A percentile compares a stretch with the other conserved stretches of the same genome.
Conservation (phyloP, 139 green algal species). For the Pleodorina starrii region DNA sequence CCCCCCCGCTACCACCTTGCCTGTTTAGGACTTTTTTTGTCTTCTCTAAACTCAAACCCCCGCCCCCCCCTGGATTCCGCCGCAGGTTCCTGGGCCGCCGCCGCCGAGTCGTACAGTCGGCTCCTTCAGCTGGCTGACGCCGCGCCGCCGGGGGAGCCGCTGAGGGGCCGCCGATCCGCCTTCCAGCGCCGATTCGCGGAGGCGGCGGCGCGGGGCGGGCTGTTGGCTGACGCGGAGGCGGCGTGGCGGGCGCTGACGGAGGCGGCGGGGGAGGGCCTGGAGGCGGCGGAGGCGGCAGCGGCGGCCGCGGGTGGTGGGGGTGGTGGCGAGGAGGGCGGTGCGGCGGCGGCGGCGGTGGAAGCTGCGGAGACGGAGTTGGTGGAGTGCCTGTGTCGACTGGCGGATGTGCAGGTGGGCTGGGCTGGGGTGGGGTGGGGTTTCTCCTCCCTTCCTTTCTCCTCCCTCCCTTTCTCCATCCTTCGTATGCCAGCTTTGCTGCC, state of each 20-base stretch:
- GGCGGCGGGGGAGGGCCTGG: constrained; percentile 21
- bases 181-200: constrained; percentile 44
- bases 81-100: constrained; percentile 41
- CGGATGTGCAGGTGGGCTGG: constrained; percentile 67
- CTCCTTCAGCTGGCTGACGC: constrained; percentile 35
- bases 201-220: constrained; percentile 33
- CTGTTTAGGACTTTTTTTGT: too few relatives aligned
- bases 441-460: too few relatives aligned
- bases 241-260: constrained; percentile 46
- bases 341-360: neutral
- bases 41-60: too few relatives aligned
- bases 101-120: constrained; percentile 15
- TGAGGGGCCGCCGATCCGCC: neutral
- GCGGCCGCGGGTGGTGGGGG: neutral
- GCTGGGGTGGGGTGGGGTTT: too few relatives aligned
- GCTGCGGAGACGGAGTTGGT: constrained; percentile 58
- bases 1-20: too few relatives aligned
- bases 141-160: neutral
- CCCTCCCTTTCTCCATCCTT: neutral
- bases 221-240: constrained; percentile 68
- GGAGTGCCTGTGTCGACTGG: constrained; percentile 64
- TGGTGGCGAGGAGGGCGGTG: too few relatives aligned
- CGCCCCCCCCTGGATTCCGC: too few relatives aligned
- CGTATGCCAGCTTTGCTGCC: neutral
- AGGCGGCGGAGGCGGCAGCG: constrained; percentile 15